These are phyloP conservation scores for Passiflora organensis DNA, from an alignment of 345 rosid species.

Conservation along the genomic window DNA sequence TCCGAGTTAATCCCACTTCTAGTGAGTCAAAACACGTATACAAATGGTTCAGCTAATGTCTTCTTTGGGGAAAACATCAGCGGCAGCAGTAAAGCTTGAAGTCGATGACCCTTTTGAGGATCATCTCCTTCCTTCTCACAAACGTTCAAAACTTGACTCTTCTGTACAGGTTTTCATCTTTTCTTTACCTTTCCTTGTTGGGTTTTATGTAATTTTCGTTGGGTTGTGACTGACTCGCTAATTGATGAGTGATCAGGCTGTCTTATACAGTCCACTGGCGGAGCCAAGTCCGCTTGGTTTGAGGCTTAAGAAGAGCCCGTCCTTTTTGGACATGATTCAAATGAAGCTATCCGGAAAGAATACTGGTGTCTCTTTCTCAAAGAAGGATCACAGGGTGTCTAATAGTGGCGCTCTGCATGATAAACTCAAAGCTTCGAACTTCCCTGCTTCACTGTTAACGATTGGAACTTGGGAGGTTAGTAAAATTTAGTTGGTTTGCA, in stretches of 20 bases:
- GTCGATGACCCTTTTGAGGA: conserved; percentile 28
- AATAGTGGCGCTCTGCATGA: conserved; percentile 34
- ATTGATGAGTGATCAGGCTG: background rate
- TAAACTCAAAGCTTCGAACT: conserved; percentile 94
- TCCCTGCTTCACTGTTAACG: conserved; percentile 67
- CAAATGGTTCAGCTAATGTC: conserved; percentile 48
- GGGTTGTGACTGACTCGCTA: background rate
- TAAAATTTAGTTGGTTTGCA: background rate
- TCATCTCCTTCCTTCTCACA: conserved; percentile 30
- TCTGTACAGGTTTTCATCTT: conserved; percentile 25
- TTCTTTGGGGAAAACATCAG: conserved; percentile 14
- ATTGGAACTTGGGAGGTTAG: conserved; percentile 89
- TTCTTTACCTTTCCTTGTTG: background rate
- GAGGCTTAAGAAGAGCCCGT: conserved; percentile 84
- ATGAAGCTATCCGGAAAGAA: conserved; percentile 66
- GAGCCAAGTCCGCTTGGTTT: conserved; percentile 96
- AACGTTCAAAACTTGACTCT: conserved; percentile 34
- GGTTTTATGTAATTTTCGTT: background rate
- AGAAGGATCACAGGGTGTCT: conserved; percentile 31
- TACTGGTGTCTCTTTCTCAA: conserved; percentile 15
- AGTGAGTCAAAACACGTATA: background rate
- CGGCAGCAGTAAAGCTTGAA: conserved; percentile 32
- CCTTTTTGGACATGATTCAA: conserved; percentile 87
- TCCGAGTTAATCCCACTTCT: background rate
- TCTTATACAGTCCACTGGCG: conserved; percentile 60